Evolutionary conservation across 1,284 basidiomycete genomes (phyloP).

Genomic region (Naganishia sp.): DNA sequence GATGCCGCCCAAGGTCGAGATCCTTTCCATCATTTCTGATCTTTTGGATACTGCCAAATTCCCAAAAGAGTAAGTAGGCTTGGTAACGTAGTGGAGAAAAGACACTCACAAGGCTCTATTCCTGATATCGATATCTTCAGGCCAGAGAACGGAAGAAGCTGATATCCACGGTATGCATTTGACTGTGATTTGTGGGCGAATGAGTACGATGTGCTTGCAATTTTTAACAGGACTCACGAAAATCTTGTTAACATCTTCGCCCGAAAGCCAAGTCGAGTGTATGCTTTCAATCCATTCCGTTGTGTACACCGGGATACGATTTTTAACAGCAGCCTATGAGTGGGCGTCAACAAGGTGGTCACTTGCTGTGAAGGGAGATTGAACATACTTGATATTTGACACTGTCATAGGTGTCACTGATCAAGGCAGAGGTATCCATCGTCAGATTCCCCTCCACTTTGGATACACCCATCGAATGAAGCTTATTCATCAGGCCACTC

Average conservation of each 20-base stretch:
- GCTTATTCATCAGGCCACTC: constrained; percentile 27
- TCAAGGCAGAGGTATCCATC: constrained; percentile 27
- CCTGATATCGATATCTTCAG: constrained; percentile 31
- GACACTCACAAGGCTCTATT: constrained; percentile 30
- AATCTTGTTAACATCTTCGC: constrained; percentile 22
- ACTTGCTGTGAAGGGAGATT: too few species aligned
- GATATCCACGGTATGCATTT: constrained; percentile 7
- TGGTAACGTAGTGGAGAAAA: background rate
- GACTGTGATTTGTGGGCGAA: background rate
- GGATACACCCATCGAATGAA: constrained; percentile 29
- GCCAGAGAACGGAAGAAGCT: constrained; percentile 18
- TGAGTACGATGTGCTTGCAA: background rate
- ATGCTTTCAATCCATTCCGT: constrained; percentile 33
- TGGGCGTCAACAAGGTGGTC: background rate
- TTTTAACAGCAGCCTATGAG: constrained; percentile 28
- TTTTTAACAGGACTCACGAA: constrained; percentile 12
- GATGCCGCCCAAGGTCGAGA: constrained; percentile 43
- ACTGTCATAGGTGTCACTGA: constrained; percentile 27
- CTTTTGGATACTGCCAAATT: constrained; percentile 42
- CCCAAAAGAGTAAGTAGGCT: background rate
- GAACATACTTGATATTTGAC: constrained; percentile 31
- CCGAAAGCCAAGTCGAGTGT: constrained; percentile 27
- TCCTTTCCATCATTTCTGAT: constrained; percentile 44
- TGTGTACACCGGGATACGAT: constrained; percentile 28
- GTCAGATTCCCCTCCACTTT: constrained; percentile 31